Percentiles rank a stretch among this genome's conserved stretches.
These are phyloP conservation scores for Delonix regia DNA, from an alignment of 306 rosid genomes.

Conservation along the genomic window DNA sequence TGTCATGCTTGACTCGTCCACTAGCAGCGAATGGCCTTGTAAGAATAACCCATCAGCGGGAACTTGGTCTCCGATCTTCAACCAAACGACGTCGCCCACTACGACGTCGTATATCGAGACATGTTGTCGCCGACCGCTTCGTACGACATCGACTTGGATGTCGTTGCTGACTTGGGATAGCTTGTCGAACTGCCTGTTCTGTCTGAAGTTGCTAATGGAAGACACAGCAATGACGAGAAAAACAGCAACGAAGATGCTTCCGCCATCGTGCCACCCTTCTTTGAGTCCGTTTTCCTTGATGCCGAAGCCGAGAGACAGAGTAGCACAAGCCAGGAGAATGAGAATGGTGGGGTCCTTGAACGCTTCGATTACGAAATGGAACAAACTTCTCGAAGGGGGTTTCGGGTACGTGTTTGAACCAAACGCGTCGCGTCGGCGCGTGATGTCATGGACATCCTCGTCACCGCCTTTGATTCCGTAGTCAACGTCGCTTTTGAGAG, in stretches of 20 bases:
- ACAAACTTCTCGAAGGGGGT: conserved; percentile 37
- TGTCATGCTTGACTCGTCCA: conserved; percentile 43
- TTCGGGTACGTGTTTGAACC: conserved; percentile 36
- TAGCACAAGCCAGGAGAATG: too few species aligned
- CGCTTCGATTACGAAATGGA: conserved; percentile 41
- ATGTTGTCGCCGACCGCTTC: conserved; percentile 28
- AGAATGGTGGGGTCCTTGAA: conserved; percentile 39
- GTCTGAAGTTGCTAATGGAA: too few species aligned
- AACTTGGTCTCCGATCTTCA: too few species aligned
- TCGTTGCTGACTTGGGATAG: conserved; percentile 34
- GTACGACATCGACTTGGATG: conserved; percentile 40
- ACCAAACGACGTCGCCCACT: too few species aligned
- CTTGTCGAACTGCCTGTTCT: too few species aligned
- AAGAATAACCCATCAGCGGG: too few species aligned
- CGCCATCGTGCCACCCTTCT: conserved; percentile 49
- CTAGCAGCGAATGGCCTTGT: conserved; percentile 35
- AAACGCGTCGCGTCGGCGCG: not conserved
- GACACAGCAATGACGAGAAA: conserved; percentile 33
- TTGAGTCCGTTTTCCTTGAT: conserved; percentile 41
- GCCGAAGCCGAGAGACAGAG: too few species aligned
- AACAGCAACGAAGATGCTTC: conserved; percentile 45
- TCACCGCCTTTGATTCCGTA: conserved; percentile 31
- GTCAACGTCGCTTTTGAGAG: conserved; percentile 27
- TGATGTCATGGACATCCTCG: conserved; percentile 33
- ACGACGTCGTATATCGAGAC: conserved; percentile 20